Evolutionary conservation across 345 rosid species (phyloP).

Genomic region (Ceriops zippeliana): DNA sequence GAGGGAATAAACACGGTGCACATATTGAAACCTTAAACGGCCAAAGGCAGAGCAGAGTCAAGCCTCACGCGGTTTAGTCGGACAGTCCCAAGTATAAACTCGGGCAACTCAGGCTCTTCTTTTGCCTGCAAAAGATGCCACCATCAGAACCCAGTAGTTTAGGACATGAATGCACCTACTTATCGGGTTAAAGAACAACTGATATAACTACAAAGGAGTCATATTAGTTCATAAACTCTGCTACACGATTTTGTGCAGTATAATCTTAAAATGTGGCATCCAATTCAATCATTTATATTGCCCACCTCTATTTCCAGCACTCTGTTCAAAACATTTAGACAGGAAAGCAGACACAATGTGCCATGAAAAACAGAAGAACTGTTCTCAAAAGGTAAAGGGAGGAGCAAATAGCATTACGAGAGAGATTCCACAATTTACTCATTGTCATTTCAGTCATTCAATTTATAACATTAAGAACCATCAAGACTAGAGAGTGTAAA

Average conservation of each 20-base stretch:
- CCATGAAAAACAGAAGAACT: background rate
- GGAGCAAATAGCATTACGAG: background rate
- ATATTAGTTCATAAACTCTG: too few species aligned
- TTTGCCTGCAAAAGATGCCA: slow-evolving; percentile 49
- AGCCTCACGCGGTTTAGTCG: slow-evolving; percentile 69
- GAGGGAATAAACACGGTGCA: background rate
- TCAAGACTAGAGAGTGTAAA: too few species aligned
- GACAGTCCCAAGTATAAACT: slow-evolving; percentile 89
- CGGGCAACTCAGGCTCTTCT: slow-evolving; percentile 82
- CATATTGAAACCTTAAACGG: slow-evolving; percentile 37
- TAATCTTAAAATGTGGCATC: too few species aligned
- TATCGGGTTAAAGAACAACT: too few species aligned
- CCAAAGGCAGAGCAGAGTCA: slow-evolving; percentile 62
- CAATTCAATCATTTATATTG: background rate
- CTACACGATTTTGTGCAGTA: too few species aligned
- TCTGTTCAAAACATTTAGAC: background rate
- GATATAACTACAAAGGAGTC: too few species aligned
- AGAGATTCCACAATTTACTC: background rate
- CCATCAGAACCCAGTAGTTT: too few species aligned
- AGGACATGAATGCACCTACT: too few species aligned
- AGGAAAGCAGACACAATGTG: background rate
- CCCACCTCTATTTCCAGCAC: background rate
- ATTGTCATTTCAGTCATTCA: too few species aligned
- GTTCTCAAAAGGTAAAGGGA: too few species aligned
- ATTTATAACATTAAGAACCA: too few species aligned